Evolutionary conservation across 768 basidiomycete genomes (phyloP).

Genomic region (Udeniomyces megalosporus): DNA sequence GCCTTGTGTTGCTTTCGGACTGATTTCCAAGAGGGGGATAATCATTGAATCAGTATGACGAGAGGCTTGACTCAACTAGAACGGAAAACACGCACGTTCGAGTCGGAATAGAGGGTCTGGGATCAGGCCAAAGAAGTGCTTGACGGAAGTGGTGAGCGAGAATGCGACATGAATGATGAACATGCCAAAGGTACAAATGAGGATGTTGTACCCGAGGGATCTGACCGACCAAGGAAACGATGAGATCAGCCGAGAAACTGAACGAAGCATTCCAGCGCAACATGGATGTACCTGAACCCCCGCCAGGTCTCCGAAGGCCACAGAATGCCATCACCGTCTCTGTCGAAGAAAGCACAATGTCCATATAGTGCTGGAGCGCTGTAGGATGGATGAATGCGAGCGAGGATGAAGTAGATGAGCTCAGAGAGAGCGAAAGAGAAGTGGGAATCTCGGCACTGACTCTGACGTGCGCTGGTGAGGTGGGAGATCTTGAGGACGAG

Average conservation of each 20-base stretch:
- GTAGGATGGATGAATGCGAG: not conserved
- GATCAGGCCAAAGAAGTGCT: conserved; percentile 27
- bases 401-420: no score
- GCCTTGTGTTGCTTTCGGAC: conserved; percentile 18
- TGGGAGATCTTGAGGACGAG: no score
- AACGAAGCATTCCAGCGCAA: no score
- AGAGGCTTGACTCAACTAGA: not conserved
- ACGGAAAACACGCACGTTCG: not conserved
- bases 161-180: conserved; percentile 30
- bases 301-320: conserved; percentile 36
- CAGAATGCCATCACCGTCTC: conserved; percentile 34
- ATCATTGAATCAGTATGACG: not conserved
- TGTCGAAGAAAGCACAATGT: conserved; percentile 2
- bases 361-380: not conserved
- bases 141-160: conserved; percentile 20
- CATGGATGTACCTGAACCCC: conserved; percentile 28
- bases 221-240: no score
- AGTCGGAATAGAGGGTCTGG: conserved; percentile 35
- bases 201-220: conserved; percentile 33
- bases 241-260: no score
- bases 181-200: conserved; percentile 30
- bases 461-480: no score
- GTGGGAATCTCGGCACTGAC: no score
- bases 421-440: no score
- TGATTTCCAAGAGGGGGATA: no score